These are phyloP conservation scores for Myriosclerotinia scirpicola DNA, from an alignment of 2,329 filamentous ascomycete genomes.

Conservation along the genomic window DNA sequence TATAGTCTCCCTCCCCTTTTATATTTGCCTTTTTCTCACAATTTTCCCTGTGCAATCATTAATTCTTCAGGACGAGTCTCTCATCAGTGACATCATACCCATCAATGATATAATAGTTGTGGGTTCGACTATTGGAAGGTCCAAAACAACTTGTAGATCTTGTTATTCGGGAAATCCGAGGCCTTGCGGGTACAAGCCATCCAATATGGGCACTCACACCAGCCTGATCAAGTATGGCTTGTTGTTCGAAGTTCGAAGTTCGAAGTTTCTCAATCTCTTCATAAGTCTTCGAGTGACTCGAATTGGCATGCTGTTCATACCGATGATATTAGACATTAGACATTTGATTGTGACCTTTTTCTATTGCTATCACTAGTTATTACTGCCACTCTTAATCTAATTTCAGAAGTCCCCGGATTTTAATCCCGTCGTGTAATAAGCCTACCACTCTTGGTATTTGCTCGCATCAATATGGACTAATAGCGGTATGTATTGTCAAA, in stretches of 20 bases:
- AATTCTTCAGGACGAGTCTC: background rate
- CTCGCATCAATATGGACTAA: background rate
- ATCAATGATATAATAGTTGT: too few species aligned
- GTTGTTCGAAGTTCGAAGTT: background rate
- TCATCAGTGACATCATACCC: too few species aligned
- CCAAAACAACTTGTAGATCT: too few species aligned
- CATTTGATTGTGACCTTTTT: background rate
- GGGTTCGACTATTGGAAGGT: too few species aligned
- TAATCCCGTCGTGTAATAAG: background rate
- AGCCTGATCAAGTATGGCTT: background rate
- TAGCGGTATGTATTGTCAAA: background rate
- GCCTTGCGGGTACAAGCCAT: too few species aligned
- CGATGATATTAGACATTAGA: background rate
- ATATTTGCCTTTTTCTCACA: background rate
- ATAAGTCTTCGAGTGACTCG: background rate
- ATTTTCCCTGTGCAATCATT: background rate
- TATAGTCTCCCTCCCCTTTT: background rate
- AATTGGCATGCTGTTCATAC: background rate
- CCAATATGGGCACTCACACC: too few species aligned
- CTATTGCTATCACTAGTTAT: background rate
- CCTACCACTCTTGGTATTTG: background rate
- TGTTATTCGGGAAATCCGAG: too few species aligned
- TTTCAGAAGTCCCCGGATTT: background rate
- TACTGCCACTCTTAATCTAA: background rate
- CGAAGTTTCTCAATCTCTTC: background rate